Evolutionary conservation across 75 land plant species (phyloP), one percentile per base, ranked within the genome.

Genomic region (Larix kaempferi): DNA sequence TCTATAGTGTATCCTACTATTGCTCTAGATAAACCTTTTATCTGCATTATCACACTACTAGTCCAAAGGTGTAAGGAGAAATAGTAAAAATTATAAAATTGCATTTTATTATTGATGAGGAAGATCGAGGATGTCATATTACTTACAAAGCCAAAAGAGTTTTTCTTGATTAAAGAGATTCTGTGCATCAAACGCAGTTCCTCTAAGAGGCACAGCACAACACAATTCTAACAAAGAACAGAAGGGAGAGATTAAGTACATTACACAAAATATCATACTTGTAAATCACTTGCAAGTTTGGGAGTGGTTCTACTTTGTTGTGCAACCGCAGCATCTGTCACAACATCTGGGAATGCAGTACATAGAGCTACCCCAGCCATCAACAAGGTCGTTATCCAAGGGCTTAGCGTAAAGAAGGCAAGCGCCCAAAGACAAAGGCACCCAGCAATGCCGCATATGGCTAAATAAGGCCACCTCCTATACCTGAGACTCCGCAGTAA

Each of bases 311-410:
- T 66, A 74, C 83, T 82, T 49, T 67, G 74, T 74, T 82, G 82
- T 78, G 83, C 83, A n/a, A 82, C 64, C 14, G 82, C 81, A 37
- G 83, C 83, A 78, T 82, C 83, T 35, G 73, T 33, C 33, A 82
- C 83, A 54, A 82, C 83, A 78, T 82, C 83, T 35, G 83, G 83
- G 75, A 82, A 82, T 39, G 83, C 81, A 3, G 83, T 82, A 69
- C 75, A 78, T 13, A 82, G 35, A 15, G 82, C 83, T 3, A 59
- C 74, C 22, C 60, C 55, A 39, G 83, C 65, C 74, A 82, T 27
- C 52, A 82, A 59, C 49, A 78, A 39, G 37, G 83, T 71, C 17
- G 83, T 75, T 13, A 82, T 56, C 82, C 67, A 78, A 22, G 83
- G 83, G 12, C 55, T 37, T 35, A 81, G 76, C 12, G 57, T 52